Percentiles rank a stretch among this genome's conserved stretches.
Conservation (phyloP, 257 asterid genomes). For the Jacaranda mimosifolia region DNA sequence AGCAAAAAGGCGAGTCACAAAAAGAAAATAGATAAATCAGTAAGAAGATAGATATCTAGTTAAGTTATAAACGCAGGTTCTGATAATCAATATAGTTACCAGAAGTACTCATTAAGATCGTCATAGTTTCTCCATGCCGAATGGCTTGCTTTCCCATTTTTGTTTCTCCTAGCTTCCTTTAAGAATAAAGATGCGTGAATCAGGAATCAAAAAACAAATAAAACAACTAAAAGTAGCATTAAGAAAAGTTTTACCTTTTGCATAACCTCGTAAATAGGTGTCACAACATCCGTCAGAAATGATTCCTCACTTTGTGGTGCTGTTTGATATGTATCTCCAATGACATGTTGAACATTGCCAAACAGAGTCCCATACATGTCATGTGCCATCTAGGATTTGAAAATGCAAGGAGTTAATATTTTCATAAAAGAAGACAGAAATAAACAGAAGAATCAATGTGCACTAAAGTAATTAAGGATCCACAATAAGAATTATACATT, state of each 20-base stretch:
- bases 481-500: slow-evolving; percentile 13
- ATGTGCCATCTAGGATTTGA: slow-evolving; percentile 75
- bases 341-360: slow-evolving; percentile 69
- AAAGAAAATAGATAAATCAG: slow-evolving; percentile 19
- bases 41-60: slow-evolving; percentile 15
- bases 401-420: slow-evolving; percentile 34
- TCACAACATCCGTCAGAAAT: slow-evolving; percentile 83
- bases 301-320: slow-evolving; percentile 72
- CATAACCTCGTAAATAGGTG: slow-evolving; percentile 89
- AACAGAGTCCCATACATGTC: slow-evolving; percentile 72
- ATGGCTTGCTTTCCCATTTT: slow-evolving; percentile 91
- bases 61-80: slow-evolving; percentile 25
- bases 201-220: slow-evolving; percentile 28
- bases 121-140: slow-evolving; percentile 98
- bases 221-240: slow-evolving; percentile 28
- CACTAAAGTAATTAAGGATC: slow-evolving; percentile 6
- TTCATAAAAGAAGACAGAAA: slow-evolving; percentile 26
- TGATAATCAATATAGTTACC: slow-evolving; percentile 60
- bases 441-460: slow-evolving; percentile 12
- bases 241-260: slow-evolving; percentile 58
- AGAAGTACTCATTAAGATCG: slow-evolving; percentile 94
- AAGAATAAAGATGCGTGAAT: slow-evolving; percentile 51
- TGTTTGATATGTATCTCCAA: slow-evolving; percentile 68
- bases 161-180: slow-evolving; percentile 94
- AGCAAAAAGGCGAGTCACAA: slow-evolving; percentile 28